Percentiles rank a stretch among this genome's conserved stretches.
Conservation (phyloP, 2,329 filamentous ascomycete genomes). For the Didymella keratinophila region DNA sequence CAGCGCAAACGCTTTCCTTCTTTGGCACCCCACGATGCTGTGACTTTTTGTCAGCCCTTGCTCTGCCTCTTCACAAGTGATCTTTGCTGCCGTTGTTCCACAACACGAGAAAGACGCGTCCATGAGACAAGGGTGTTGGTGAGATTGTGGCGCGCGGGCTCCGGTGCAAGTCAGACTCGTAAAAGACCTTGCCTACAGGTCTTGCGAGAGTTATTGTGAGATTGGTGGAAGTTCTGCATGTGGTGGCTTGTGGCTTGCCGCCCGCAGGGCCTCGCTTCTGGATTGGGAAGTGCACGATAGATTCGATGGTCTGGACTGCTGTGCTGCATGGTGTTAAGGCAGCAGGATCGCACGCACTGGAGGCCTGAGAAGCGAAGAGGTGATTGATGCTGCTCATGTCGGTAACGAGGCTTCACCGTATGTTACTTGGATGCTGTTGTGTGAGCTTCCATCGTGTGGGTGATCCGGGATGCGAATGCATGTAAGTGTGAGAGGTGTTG, state of each 20-base stretch:
- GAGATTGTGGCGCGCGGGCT: background rate
- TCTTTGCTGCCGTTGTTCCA: background rate
- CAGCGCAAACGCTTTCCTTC: background rate
- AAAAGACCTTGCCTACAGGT: background rate
- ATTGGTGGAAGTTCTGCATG: conserved; percentile 17
- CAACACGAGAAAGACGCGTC: background rate
- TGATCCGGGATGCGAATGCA: too few relatives aligned
- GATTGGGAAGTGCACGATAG: conserved; percentile 11
- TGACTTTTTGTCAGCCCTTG: background rate
- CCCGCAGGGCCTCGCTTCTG: background rate
- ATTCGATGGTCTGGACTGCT: conserved; percentile 5
- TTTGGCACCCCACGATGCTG: background rate
- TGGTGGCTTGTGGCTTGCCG: conserved; percentile 9
- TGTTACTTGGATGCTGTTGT: background rate
- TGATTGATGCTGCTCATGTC: background rate
- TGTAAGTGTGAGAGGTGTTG: too few relatives aligned
- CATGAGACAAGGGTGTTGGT: background rate
- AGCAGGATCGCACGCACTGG: background rate
- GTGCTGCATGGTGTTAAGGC: background rate
- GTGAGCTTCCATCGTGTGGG: background rate
- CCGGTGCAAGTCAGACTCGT: background rate
- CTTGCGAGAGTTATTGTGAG: background rate
- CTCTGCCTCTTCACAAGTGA: background rate
- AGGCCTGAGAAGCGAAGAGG: background rate
- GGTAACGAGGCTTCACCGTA: background rate